A percentile compares a stretch with the other conserved stretches of the same genome.
Conservation (phyloP, 1,139 yeast species). For the Taiozyma sp. region DNA sequence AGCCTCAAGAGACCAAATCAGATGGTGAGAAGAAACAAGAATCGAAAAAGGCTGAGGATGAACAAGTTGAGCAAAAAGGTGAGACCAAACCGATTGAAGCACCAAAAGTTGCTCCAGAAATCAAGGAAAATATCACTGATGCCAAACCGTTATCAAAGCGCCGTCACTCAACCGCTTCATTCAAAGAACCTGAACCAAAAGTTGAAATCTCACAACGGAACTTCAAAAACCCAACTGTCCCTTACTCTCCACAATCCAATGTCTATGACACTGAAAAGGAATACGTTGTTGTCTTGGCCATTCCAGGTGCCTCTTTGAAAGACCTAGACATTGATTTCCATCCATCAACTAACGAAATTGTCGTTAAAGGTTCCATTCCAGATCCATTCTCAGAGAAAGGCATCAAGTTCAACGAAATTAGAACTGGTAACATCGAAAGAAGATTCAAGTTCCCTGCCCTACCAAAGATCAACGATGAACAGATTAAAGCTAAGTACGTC, state of each 20-base stretch:
- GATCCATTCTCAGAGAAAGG: constrained; percentile 30
- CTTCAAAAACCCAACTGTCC: constrained; percentile 31
- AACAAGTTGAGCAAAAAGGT: not conserved
- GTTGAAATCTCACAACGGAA: constrained; percentile 43
- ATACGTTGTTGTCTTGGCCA: constrained; percentile 40
- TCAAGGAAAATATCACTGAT: not conserved
- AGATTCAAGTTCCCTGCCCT: constrained; percentile 45
- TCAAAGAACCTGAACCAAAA: constrained; percentile 30
- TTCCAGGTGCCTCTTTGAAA: constrained; percentile 49
- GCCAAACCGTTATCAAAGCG: constrained; percentile 16
- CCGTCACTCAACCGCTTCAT: constrained; percentile 23
- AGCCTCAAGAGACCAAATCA: not conserved
- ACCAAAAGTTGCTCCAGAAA: not conserved
- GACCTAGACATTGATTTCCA: constrained; percentile 51
- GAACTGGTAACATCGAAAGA: constrained; percentile 49
- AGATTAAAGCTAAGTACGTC: constrained; percentile 43
- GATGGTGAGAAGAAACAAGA: not conserved
- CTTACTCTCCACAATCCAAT: constrained; percentile 51
- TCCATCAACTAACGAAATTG: constrained; percentile 44
- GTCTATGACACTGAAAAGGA: constrained; percentile 41
- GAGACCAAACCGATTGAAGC: not conserved
- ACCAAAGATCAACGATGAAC: constrained; percentile 45
- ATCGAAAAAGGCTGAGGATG: not conserved
- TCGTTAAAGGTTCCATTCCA: constrained; percentile 40
- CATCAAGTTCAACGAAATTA: constrained; percentile 39